Evolutionary conservation across 352 stramenopile species (phyloP), one percentile per base, ranked within the genome.

Genomic region (Phytophthora macrochlamydospora): DNA sequence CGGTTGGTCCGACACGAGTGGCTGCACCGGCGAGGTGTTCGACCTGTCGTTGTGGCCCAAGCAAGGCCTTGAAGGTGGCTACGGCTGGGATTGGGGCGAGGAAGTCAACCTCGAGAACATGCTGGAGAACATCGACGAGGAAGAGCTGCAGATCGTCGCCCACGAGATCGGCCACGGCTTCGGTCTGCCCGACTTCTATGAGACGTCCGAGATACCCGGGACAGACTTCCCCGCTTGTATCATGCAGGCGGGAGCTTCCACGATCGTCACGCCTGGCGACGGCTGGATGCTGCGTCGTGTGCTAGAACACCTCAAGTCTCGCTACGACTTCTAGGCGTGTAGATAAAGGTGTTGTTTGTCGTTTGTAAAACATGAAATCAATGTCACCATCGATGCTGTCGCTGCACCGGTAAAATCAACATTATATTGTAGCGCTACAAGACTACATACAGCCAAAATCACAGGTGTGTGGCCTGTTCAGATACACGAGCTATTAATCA

Each of bases 21-120:
- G 53, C 8, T 76, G 68, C 49, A 57, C 57, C 5, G 68, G 68
- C n/a, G 68, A 54, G 30, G 58, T 60, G 7, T 76, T 76, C 50
- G 68, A 73, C 40, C 68, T 72, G 31, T 76, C 68, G 30, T 49
- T 76, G 48, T 76, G 68, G 68, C 68, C 59, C 8, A 76, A 64
- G 50, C 35, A 59, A 5, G 59, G 48, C 29, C 57, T 66, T 29
- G 59, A 57, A 42, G 63, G 68, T 18, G 63, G 68, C 14, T 59
- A 38, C 28, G 56, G 56, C 29, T 50, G 56, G 13, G 56, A 63
- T 35, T 63, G 56, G 56, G 56, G 56, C 50, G 63, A 76, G 59
- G 63, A 61, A 31, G 64, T 76, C n/a, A 61, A 76, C 42, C 58
- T 63, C 6, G 58, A 28, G 24, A 67, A 56, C n/a, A 59, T 45